Evolutionary conservation across 805 yeast genomes (phyloP).

Genomic region (Lachancea lanzarotensis): DNA sequence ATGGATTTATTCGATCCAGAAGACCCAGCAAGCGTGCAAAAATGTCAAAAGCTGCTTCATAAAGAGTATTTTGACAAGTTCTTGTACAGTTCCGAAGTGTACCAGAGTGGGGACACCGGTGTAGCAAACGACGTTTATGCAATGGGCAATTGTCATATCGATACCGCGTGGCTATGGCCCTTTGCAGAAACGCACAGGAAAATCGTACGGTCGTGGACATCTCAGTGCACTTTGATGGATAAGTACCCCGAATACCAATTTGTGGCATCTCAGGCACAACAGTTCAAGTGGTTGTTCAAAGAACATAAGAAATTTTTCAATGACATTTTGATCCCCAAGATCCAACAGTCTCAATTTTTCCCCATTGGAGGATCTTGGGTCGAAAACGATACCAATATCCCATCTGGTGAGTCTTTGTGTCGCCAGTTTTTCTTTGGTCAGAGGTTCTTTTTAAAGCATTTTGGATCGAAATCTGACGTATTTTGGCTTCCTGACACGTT

Average conservation of each 20-base stretch:
- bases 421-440: slow-evolving; percentile 91
- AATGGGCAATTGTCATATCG: slow-evolving; percentile 93
- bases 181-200: slow-evolving; percentile 93
- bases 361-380: slow-evolving; percentile 99
- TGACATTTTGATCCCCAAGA: slow-evolving; percentile 53
- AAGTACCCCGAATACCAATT: slow-evolving; percentile 88
- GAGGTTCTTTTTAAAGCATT: slow-evolving; percentile 69
- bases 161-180: slow-evolving; percentile 99
- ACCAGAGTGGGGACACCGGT: slow-evolving; percentile 35
- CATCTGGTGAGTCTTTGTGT: slow-evolving; percentile 85
- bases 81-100: slow-evolving; percentile 61
- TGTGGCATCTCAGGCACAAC: slow-evolving; percentile 95
- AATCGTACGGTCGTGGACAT: slow-evolving; percentile 90
- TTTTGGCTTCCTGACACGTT: slow-evolving; percentile 98
- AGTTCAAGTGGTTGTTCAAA: slow-evolving; percentile 81
- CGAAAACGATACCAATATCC: slow-evolving; percentile 92
- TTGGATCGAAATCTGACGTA: slow-evolving; percentile 65
- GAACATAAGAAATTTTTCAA: slow-evolving; percentile 80
- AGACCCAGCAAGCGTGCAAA: slow-evolving; percentile 48
- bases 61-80: slow-evolving; percentile 54
- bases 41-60: slow-evolving; percentile 63
- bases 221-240: slow-evolving; percentile 79
- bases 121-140: slow-evolving; percentile 60
- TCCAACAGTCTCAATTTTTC: slow-evolving; percentile 65
- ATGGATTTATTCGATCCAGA: slow-evolving; percentile 77